Conservation (phyloP, 169 alveolate species). For the Plasmodium inui region DNA sequence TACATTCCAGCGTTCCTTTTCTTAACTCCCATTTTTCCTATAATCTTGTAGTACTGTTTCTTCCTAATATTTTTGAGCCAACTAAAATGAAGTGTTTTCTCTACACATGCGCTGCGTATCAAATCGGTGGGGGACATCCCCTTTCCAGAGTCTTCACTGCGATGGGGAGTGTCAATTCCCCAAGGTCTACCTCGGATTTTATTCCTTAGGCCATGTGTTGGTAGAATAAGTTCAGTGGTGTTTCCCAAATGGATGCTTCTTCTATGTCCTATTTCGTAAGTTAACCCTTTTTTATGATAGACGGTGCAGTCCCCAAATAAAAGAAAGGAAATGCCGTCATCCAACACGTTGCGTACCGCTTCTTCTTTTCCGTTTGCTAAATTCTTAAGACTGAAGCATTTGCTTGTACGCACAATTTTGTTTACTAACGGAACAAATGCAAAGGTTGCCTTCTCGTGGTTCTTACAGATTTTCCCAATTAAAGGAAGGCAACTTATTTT, state of each 20-base stretch:
- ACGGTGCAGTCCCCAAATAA: constrained; percentile 15
- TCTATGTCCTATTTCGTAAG: neutral
- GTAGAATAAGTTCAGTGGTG: neutral
- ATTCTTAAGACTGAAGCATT: neutral
- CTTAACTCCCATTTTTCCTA: constrained; percentile 85
- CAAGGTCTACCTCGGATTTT: neutral
- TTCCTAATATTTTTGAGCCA: constrained; percentile 77
- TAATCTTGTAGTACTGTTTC: constrained; percentile 81
- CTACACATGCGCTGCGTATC: neutral
- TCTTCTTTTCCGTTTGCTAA: neutral
- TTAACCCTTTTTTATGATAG: neutral
- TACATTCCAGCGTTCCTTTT: constrained; percentile 86
- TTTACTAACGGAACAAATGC: constrained; percentile 7
- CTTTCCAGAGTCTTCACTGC: neutral
- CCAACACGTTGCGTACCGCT: neutral
- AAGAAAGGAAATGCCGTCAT: neutral
- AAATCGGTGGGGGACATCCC: neutral
- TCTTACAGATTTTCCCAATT: constrained; percentile 33
- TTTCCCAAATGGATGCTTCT: neutral
- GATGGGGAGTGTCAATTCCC: neutral
- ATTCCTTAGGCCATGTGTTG: neutral
- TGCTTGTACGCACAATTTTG: constrained; percentile 2
- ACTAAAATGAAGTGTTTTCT: constrained; percentile 28
- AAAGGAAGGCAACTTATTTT: constrained; percentile 25
- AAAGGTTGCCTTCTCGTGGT: neutral